Evolutionary conservation across 2,329 filamentous ascomycete genomes (phyloP).

Genomic region (Verticillium dahliae): DNA sequence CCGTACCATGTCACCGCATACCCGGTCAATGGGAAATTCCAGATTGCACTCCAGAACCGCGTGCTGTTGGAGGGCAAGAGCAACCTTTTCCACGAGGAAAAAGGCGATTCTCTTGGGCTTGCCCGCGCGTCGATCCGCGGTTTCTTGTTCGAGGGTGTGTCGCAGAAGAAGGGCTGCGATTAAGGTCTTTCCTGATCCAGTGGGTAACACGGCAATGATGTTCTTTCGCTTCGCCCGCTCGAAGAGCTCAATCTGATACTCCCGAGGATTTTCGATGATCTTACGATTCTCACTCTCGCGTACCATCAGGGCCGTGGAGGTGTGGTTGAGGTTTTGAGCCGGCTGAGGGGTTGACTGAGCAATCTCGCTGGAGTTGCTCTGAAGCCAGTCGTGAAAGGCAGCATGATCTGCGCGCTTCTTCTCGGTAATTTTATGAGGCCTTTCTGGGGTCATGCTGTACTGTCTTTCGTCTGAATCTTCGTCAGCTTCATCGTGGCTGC

Average conservation of each 20-base stretch:
- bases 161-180: conserved; percentile 83
- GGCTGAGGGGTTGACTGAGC: conserved; percentile 18
- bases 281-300: conserved; percentile 30
- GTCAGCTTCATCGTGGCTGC: not conserved
- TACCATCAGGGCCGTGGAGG: conserved; percentile 25
- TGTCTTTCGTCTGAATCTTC: conserved; percentile 15
- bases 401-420: conserved; percentile 43
- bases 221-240: conserved; percentile 80
- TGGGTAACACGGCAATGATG: conserved; percentile 87
- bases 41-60: conserved; percentile 77
- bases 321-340: conserved; percentile 18
- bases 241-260: conserved; percentile 90
- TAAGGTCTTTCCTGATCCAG: conserved; percentile 94
- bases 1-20: conserved; percentile 65
- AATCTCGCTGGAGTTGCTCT: conserved; percentile 27
- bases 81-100: conserved; percentile 86
- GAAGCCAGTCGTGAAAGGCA: conserved; percentile 38
- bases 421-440: conserved; percentile 32
- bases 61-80: conserved; percentile 84
- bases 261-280: conserved; percentile 72
- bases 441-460: conserved; percentile 20
- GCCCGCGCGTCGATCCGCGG: conserved; percentile 59
- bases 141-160: conserved; percentile 69
- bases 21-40: conserved; percentile 64
- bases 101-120: conserved; percentile 64